Evolutionary conservation across 441 rosid genomes (phyloP), one percentile per base, ranked within the genome.

Genomic region (Corymbia citriodora): DNA sequence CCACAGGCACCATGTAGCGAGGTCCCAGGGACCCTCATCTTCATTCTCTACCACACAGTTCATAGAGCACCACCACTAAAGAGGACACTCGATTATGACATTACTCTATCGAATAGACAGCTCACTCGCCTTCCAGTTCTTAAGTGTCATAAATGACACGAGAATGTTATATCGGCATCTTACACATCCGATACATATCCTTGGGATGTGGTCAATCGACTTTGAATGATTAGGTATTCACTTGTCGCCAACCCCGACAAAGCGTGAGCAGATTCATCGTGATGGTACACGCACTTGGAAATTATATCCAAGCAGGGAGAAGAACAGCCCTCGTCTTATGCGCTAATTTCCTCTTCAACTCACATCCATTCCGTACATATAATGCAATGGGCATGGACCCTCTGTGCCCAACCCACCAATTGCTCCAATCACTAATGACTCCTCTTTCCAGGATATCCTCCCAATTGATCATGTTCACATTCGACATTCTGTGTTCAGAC

Each of bases 61-160:
- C 70, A 31, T 31, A 36, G 79, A 68, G 45, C 79, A 31, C 79
- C 79, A 0, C 45, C 79, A 0, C 45, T 4, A 8, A 8, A 68
- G 45, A 0, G 79, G 79, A 8, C 19, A 27, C 82, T 72, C 82
- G 4, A 36, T 19, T 72, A 72, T 36, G 82, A 72, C 49, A 72
- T 72, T 31, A 8, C 40, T 31, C 40, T 7, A 3, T 2, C 2
- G 49, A 65, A 65, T 31, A 8, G 31, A 65, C 10, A 5, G 19
- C 10, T n/a, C n/a, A 4, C 19, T 65, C 14, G 0, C 36, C 15
- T 0, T 19, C 25, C 48, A 5, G 0, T 36, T 36, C 27, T 25
- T 19, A 18, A 33, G 10, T 18, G 7, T 36, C 49, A 36, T 1
- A 72, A 72, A 33, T 36, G 82, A 19, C 27, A 72, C 4, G 4